Evolutionary conservation across 805 yeast species (phyloP).

Genomic region (Ogataea neopini): DNA sequence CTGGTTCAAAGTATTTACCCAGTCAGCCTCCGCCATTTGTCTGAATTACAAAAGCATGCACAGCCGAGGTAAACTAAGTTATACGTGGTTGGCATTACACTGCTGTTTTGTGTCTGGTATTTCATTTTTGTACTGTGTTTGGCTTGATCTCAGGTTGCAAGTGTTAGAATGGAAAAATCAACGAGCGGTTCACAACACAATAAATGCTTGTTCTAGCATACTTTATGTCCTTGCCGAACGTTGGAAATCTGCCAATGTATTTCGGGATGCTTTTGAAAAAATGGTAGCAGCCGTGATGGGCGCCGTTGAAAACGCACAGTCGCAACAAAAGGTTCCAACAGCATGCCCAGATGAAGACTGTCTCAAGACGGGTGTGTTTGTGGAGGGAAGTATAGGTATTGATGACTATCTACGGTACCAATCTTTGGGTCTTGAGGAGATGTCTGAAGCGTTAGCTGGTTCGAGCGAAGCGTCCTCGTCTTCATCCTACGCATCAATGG

Average conservation of each 20-base stretch:
- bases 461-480: neutral
- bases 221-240: conserved; percentile 1
- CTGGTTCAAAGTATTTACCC: conserved; percentile 2
- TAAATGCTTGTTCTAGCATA: conserved; percentile 10
- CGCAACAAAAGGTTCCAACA: neutral
- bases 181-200: conserved; percentile 5
- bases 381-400: conserved; percentile 3
- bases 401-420: conserved; percentile 3
- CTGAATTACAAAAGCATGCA: conserved; percentile 4
- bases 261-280: conserved; percentile 2
- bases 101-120: conserved; percentile 4
- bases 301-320: neutral
- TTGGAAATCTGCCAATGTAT: conserved; percentile 3
- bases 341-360: neutral
- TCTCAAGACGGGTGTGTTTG: neutral
- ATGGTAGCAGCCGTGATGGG: conserved; percentile 7
- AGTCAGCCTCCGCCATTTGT: conserved; percentile 5
- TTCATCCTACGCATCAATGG: neutral
- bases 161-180: conserved; percentile 3
- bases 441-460: neutral
- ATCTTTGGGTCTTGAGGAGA: neutral
- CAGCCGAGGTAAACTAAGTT: conserved; percentile 4
- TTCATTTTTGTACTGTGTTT: conserved; percentile 2
- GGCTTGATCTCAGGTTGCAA: conserved; percentile 3
- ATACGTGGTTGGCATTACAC: conserved; percentile 2